Conservation (phyloP, 1,284 basidiomycete genomes). For the Inonotus hispidus region DNA sequence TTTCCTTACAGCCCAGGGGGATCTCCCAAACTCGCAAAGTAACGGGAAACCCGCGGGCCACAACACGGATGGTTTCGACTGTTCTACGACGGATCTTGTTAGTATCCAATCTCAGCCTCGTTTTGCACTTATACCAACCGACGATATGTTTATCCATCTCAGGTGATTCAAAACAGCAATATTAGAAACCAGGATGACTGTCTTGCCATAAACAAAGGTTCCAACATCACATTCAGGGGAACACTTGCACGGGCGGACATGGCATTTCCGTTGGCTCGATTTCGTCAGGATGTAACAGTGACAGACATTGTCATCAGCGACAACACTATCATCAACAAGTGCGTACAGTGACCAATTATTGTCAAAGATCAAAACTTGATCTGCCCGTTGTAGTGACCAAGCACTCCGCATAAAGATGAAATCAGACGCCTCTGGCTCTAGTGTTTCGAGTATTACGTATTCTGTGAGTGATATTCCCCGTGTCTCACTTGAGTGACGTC, state of each 20-base stretch:
- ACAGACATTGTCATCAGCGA: conserved; percentile 39
- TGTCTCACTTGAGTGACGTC: background rate
- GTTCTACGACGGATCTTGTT: conserved; percentile 34
- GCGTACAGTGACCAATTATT: conserved; percentile 24
- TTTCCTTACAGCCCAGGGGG: conserved; percentile 27
- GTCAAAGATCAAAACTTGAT: conserved; percentile 4
- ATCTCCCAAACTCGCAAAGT: conserved; percentile 40
- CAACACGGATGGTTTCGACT: conserved; percentile 36
- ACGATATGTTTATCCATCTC: conserved; percentile 5
- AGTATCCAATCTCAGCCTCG: conserved; percentile 2
- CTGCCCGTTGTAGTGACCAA: conserved; percentile 29
- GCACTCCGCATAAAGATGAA: conserved; percentile 46
- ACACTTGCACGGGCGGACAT: conserved; percentile 54
- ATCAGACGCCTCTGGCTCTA: conserved; percentile 33
- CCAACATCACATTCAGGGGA: conserved; percentile 47
- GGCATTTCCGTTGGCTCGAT: conserved; percentile 57
- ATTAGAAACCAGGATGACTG: conserved; percentile 57
- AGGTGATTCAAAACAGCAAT: conserved; percentile 22
- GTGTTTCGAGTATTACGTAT: conserved; percentile 39
- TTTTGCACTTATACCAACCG: too few species aligned
- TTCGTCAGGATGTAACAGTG: conserved; percentile 41
- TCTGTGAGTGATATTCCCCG: conserved; percentile 22
- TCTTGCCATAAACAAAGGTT: conserved; percentile 53
- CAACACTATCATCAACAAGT: conserved; percentile 42
- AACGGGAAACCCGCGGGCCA: conserved; percentile 35